A percentile compares a stretch with the other conserved stretches of the same genome.
Conservation (phyloP, 495 filamentous ascomycete species). For the Gamarada debralockiae region DNA sequence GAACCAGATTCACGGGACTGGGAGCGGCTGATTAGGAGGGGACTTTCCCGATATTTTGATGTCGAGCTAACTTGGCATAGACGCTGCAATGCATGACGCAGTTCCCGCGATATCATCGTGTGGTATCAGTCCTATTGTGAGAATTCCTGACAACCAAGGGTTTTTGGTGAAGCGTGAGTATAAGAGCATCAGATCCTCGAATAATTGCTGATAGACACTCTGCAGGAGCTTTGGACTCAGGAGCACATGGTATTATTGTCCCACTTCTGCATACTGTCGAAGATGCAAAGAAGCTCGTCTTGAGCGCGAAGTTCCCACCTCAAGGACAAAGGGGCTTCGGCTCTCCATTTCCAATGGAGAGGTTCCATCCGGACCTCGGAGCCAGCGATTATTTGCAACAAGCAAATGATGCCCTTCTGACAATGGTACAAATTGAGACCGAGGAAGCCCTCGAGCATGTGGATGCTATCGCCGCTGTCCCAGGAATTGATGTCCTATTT, state of each 20-base stretch:
- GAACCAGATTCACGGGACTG: no score
- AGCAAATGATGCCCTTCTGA: slow-evolving; percentile 66
- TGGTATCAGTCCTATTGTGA: slow-evolving; percentile 64
- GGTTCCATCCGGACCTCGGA: slow-evolving; percentile 50
- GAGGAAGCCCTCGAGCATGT: slow-evolving; percentile 65
- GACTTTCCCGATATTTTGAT: not conserved
- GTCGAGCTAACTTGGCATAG: slow-evolving; percentile 27
- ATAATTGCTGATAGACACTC: slow-evolving; percentile 10
- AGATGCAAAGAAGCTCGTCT: slow-evolving; percentile 55
- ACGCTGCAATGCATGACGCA: slow-evolving; percentile 79
- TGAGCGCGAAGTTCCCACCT: slow-evolving; percentile 64
- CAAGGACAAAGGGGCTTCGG: slow-evolving; percentile 61
- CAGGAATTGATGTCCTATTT: slow-evolving; percentile 71
- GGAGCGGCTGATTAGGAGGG: slow-evolving; percentile 9
- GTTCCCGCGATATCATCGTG: slow-evolving; percentile 67
- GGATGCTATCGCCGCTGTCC: slow-evolving; percentile 66
- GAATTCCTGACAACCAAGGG: slow-evolving; percentile 60
- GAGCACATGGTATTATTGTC: slow-evolving; percentile 65
- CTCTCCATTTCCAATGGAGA: slow-evolving; percentile 62
- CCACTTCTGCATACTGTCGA: slow-evolving; percentile 62
- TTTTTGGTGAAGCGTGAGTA: slow-evolving; percentile 70
- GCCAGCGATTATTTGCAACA: slow-evolving; percentile 66
- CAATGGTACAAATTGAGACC: slow-evolving; percentile 82
- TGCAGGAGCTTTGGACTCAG: slow-evolving; percentile 61
- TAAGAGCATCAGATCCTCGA: not conserved